A percentile compares a stretch with the other conserved stretches of the same genome.
Conservation (phyloP, 768 basidiomycete genomes). For the Amyloporia xantha region DNA sequence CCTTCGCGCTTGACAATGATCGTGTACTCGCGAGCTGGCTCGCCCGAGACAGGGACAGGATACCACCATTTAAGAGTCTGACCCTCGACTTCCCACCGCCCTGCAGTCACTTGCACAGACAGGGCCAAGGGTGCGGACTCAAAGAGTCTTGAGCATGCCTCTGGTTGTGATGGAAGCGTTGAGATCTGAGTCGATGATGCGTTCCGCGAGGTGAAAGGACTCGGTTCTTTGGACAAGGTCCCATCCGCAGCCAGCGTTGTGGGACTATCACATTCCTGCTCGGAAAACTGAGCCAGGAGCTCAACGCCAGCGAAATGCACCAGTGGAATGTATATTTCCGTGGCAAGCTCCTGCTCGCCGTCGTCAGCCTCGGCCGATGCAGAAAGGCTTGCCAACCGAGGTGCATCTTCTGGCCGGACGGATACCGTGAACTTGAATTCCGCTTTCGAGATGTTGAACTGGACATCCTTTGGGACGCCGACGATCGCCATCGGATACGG, state of each 20-base stretch:
- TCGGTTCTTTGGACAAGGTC: not conserved
- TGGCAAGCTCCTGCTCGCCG: constrained; percentile 42
- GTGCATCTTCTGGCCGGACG: constrained; percentile 54
- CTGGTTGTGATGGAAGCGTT: not conserved
- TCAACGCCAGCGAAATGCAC: constrained; percentile 73
- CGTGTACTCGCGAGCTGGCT: constrained; percentile 24
- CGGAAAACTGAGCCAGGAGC: constrained; percentile 4
- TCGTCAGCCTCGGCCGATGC: constrained; percentile 12
- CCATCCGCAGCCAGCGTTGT: constrained; percentile 2
- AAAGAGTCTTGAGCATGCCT: not conserved
- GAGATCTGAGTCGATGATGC: not conserved
- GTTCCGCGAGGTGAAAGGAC: not conserved
- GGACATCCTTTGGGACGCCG: constrained; percentile 56
- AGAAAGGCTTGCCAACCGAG: constrained; percentile 13
- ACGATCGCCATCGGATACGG: constrained; percentile 77
- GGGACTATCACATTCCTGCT: constrained; percentile 13
- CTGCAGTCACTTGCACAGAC: constrained; percentile 38
- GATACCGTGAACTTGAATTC: constrained; percentile 62
- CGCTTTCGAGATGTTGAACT: constrained; percentile 71
- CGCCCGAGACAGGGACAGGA: constrained; percentile 24
- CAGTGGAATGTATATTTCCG: constrained; percentile 87
- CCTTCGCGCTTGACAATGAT: constrained; percentile 24
- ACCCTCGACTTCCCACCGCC: constrained; percentile 39
- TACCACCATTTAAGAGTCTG: constrained; percentile 43
- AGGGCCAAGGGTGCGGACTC: constrained; percentile 28